Percentiles rank a stretch among this genome's conserved stretches.
These are phyloP conservation scores for Aspergillus ochraceoroseus DNA, from an alignment of 2,329 filamentous ascomycete genomes.

Conservation along the genomic window DNA sequence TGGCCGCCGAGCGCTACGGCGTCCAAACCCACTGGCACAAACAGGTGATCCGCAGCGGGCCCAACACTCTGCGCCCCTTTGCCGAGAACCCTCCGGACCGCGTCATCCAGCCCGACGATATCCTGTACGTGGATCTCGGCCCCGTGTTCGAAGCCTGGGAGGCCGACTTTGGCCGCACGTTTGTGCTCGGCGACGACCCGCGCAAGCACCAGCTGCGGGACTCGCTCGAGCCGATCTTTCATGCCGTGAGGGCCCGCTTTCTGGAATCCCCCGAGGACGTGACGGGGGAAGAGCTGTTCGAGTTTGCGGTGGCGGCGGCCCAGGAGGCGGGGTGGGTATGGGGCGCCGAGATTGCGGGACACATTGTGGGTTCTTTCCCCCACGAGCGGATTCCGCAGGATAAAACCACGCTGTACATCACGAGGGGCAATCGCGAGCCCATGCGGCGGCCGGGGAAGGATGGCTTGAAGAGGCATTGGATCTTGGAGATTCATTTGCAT, in stretches of 20 bases:
- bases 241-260: slow-evolving; percentile 42
- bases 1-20: slow-evolving; percentile 42
- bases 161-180: slow-evolving; percentile 52
- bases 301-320: slow-evolving; percentile 41
- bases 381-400: slow-evolving; percentile 51
- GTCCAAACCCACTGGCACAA: slow-evolving; percentile 53
- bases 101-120: slow-evolving; percentile 47
- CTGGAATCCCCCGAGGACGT: slow-evolving; percentile 39
- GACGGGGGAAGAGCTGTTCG: slow-evolving; percentile 48
- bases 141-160: slow-evolving; percentile 53
- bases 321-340: slow-evolving; percentile 43
- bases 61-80: slow-evolving; percentile 49
- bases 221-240: slow-evolving; percentile 47
- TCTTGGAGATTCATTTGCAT: slow-evolving; percentile 48
- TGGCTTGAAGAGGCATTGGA: slow-evolving; percentile 48
- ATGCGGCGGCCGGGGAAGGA: slow-evolving; percentile 32
- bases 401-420: slow-evolving; percentile 45
- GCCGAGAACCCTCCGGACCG: slow-evolving; percentile 50
- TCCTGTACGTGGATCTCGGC: slow-evolving; percentile 50
- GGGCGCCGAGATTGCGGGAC: slow-evolving; percentile 46
- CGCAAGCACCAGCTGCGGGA: slow-evolving; percentile 46
- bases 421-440: slow-evolving; percentile 36
- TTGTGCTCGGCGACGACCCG: slow-evolving; percentile 48
- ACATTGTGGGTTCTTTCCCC: slow-evolving; percentile 51
- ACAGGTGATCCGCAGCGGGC: slow-evolving; percentile 48